Evolutionary conservation across 495 filamentous ascomycete species (phyloP).

Genomic region (Aspergillus panamensis): DNA sequence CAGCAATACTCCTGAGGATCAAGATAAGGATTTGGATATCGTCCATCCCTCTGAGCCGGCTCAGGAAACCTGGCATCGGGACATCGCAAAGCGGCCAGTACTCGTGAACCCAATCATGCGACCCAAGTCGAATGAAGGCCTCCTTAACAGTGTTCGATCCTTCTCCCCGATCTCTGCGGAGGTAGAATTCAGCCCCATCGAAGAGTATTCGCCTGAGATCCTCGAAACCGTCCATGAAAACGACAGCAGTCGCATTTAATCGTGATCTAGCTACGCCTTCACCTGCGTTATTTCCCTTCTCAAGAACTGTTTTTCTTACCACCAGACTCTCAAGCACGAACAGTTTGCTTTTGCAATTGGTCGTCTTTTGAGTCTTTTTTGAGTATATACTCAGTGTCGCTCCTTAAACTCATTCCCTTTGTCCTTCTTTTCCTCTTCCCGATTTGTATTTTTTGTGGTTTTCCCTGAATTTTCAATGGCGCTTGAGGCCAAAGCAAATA

Average conservation of each 20-base stretch:
- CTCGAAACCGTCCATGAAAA: slow-evolving; percentile 63
- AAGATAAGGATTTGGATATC: slow-evolving; percentile 27
- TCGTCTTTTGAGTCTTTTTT: slow-evolving; percentile 11
- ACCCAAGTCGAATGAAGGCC: slow-evolving; percentile 63
- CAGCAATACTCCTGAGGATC: slow-evolving; percentile 40
- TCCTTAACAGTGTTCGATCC: slow-evolving; percentile 57
- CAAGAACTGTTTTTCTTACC: neutral
- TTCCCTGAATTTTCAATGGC: slow-evolving; percentile 7
- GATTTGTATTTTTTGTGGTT: slow-evolving; percentile 10
- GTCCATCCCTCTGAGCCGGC: slow-evolving; percentile 19
- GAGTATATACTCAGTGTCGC: slow-evolving; percentile 28
- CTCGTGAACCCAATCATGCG: slow-evolving; percentile 43
- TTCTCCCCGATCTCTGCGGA: slow-evolving; percentile 44
- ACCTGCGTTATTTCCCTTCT: neutral
- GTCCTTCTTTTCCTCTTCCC: slow-evolving; percentile 12
- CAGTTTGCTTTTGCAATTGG: neutral
- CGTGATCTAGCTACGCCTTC: neutral
- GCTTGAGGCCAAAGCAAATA: slow-evolving; percentile 1
- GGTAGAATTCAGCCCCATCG: slow-evolving; percentile 39
- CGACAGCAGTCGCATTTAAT: slow-evolving; percentile 52
- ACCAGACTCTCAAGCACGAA: neutral
- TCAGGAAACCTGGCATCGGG: slow-evolving; percentile 48
- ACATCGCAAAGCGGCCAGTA: slow-evolving; percentile 53
- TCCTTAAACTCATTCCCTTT: slow-evolving; percentile 36
- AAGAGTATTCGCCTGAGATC: slow-evolving; percentile 40